Base-by-base conservation (phyloP, 2,329 filamentous ascomycete species). In the Cordyceps farinosa region DNA sequence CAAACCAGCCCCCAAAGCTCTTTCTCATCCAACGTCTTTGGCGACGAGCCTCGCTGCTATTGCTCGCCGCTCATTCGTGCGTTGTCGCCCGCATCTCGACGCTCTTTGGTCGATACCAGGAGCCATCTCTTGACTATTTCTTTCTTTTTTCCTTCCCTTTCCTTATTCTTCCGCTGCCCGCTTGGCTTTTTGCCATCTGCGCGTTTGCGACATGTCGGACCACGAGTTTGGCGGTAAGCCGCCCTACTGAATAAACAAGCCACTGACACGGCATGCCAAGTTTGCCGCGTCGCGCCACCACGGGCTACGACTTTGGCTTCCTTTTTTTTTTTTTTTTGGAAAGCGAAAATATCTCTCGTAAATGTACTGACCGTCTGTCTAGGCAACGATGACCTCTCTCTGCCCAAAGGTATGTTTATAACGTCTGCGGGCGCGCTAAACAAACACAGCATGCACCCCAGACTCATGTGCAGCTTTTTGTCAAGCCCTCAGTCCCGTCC, bases 311-410 rank as follows among this genome's bases (percentile, higher is more conserved):
- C 27, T 32, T 22, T 22, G 22, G 32, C 17, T 22, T 47, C 36
- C 54, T 53, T 64, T 36, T 17, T 53, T 53, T 34, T 34, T 55
- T 54, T 56, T 60, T 57, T 11, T 59, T 63, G 58, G 36, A 64
- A 65, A n/a, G 3, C 54, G 65, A 62, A 48, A 40, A 54, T 3
- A 1, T 30, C 11, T 32, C 7, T 36, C 80, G 69, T 81, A 75
- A 64, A 45, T n/a, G 42, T 54, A 3, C 48, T 63, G 32, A 62
- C 11, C 15, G 7, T 32, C 15, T 32, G 52, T 53, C n/a, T 65
- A 88, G 85, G 77, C 59, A 87, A 84, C 67, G 86, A 88, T 69
- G 86, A 88, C 68, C 73, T 88, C 67, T 87, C 85, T 54, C 78
- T 88, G 27, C 86, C 86, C 34, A 88, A 88, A 77, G 85, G 85